Conservation (phyloP, 305 asterid genomes). For the Fraxinus baroniana region DNA sequence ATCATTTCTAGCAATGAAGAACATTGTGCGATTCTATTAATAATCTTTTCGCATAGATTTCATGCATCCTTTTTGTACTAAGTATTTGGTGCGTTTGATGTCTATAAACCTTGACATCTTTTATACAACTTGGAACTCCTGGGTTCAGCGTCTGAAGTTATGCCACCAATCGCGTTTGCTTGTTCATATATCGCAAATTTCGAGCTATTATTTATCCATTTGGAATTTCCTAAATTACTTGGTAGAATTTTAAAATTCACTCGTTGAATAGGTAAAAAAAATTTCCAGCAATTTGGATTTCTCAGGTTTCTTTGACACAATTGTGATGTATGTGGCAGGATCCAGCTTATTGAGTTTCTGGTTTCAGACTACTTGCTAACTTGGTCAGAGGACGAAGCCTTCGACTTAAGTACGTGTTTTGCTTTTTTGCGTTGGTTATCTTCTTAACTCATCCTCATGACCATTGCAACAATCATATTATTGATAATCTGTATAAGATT, state of each 20-base stretch:
- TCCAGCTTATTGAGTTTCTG: conserved; percentile 87
- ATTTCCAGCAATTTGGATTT: background rate
- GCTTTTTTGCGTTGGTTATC: background rate
- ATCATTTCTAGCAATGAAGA: background rate
- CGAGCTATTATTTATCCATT: background rate
- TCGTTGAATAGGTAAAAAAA: background rate
- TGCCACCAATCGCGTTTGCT: background rate
- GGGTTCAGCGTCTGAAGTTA: background rate
- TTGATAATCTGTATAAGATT: background rate
- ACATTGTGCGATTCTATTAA: background rate
- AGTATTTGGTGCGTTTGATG: background rate
- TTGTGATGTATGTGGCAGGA: conserved; percentile 61
- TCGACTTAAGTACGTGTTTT: conserved; percentile 52
- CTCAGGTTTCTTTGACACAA: conserved; percentile 6
- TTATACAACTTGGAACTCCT: background rate
- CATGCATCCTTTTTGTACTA: background rate
- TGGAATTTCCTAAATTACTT: background rate
- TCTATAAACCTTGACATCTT: background rate
- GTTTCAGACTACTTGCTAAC: conserved; percentile 66
- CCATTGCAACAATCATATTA: conserved; percentile 5
- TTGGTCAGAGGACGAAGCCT: conserved; percentile 65
- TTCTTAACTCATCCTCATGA: conserved; percentile 6
- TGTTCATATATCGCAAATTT: background rate
- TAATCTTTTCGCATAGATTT: background rate
- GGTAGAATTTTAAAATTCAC: background rate